These are phyloP conservation scores for Myxozyma sirexii DNA, from an alignment of 805 yeast species.

Conservation along the genomic window DNA sequence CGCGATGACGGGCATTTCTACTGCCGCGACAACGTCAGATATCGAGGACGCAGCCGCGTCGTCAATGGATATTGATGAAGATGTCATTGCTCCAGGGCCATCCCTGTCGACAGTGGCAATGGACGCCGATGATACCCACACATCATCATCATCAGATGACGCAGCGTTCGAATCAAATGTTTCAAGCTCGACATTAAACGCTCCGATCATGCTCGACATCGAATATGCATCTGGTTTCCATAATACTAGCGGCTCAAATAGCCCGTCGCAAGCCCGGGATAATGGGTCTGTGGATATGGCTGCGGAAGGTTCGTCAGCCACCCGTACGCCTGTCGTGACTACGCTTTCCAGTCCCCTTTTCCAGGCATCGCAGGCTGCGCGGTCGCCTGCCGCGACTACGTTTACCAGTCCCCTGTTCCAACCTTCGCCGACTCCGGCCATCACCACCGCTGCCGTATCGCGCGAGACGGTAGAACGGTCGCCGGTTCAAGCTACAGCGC, in stretches of 20 bases:
- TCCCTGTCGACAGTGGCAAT: conserved; percentile 8
- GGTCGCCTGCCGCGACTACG: neutral
- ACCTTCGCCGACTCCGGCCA: too few species aligned
- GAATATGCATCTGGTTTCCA: conserved; percentile 3
- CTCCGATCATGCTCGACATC: conserved; percentile 7
- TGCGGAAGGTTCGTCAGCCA: neutral
- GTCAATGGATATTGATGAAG: conserved; percentile 7
- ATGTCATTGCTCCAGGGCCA: conserved; percentile 2
- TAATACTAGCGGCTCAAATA: neutral
- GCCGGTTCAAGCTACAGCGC: conserved; percentile 1
- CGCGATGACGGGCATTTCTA: neutral
- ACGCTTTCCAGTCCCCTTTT: conserved; percentile 13
- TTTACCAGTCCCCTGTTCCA: neutral
- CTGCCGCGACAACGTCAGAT: conserved; percentile 5
- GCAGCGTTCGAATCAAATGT: neutral
- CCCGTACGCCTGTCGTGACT: conserved; percentile 1
- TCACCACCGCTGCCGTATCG: neutral
- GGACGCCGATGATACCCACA: neutral
- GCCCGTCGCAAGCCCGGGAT: neutral
- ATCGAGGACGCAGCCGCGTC: conserved; percentile 10
- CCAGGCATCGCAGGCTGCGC: conserved; percentile 1
- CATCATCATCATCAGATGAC: conserved; percentile 1
- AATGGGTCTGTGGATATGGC: neutral
- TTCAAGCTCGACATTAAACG: neutral
- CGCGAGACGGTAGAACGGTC: neutral